A percentile compares a stretch with the other conserved stretches of the same genome.
These are phyloP conservation scores for Adiantum capillusveneris DNA, from an alignment of 75 land plant species.

Conservation along the genomic window DNA sequence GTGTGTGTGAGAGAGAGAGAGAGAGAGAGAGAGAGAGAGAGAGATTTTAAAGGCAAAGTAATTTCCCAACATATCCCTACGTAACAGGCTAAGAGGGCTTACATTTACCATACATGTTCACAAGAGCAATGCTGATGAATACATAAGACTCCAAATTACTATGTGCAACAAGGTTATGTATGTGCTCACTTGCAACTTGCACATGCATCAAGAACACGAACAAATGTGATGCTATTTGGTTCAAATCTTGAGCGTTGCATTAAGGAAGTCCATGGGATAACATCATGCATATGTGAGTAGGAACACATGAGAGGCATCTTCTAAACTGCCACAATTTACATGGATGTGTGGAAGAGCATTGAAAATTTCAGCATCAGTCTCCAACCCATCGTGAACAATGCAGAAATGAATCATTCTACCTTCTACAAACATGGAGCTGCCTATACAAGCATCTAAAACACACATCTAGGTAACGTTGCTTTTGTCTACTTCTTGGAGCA, in stretches of 20 bases:
- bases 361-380: not conserved
- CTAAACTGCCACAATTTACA: constrained; percentile 3
- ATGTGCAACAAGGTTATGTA: not conserved
- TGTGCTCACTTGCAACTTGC: not conserved
- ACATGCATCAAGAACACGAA: constrained; percentile 7
- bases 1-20: too few relatives aligned
- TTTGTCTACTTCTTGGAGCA: not conserved
- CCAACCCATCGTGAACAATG: constrained; percentile 5
- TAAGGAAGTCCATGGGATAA: constrained; percentile 11
- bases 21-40: too few relatives aligned
- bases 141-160: not conserved
- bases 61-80: too few relatives aligned
- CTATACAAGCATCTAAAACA: not conserved
- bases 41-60: too few relatives aligned
- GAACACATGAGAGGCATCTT: constrained; percentile 10
- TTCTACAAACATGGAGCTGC: not conserved
- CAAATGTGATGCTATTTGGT: constrained; percentile 9
- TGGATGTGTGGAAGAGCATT: constrained; percentile 19
- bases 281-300: not conserved
- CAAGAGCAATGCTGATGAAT: constrained; percentile 16
- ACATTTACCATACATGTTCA: constrained; percentile 30
- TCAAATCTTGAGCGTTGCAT: not conserved
- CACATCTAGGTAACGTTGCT: not conserved
- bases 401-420: constrained; percentile 9
- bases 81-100: too few relatives aligned